Percentiles rank a stretch among this genome's conserved stretches.
Evolutionary conservation across 2,329 filamentous ascomycete genomes (phyloP).

Genomic region (Fusarium sp.): DNA sequence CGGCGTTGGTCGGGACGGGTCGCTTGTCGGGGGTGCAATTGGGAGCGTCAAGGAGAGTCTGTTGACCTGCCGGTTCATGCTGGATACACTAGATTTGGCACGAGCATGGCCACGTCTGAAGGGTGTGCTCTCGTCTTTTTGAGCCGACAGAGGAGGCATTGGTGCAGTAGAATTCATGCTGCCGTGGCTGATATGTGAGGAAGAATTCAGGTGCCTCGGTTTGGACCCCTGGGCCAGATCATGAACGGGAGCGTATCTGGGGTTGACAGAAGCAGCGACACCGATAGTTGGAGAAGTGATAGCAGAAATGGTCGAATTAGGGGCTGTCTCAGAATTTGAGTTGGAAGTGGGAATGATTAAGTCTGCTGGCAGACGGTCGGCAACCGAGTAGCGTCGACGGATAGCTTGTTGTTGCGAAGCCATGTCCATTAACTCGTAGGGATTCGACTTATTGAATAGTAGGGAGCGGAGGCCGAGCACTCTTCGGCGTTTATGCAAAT

Average conservation of each 20-base stretch:
- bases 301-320: conserved; percentile 23
- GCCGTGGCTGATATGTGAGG: conserved; percentile 33
- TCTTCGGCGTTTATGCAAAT: conserved; percentile 54
- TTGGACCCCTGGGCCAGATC: conserved; percentile 30
- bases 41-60: conserved; percentile 72
- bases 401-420: conserved; percentile 55
- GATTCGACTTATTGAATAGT: conserved; percentile 44
- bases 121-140: conserved; percentile 56
- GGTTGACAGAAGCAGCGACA: conserved; percentile 21
- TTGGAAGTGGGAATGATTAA: conserved; percentile 43
- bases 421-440: conserved; percentile 49
- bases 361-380: conserved; percentile 53
- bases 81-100: conserved; percentile 65
- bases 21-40: conserved; percentile 67
- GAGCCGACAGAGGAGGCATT: conserved; percentile 56
- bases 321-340: conserved; percentile 34
- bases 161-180: conserved; percentile 40
- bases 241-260: conserved; percentile 30
- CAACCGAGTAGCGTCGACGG: conserved; percentile 57
- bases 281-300: conserved; percentile 21
- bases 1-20: conserved; percentile 66
- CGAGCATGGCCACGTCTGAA: conserved; percentile 61
- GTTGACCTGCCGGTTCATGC: conserved; percentile 62
- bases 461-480: conserved; percentile 52
- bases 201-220: conserved; percentile 25